A percentile compares a stretch with the other conserved stretches of the same genome.
These are phyloP conservation scores for Cytospora leucostoma DNA, from an alignment of 2,329 filamentous ascomycete species.

Conservation along the genomic window DNA sequence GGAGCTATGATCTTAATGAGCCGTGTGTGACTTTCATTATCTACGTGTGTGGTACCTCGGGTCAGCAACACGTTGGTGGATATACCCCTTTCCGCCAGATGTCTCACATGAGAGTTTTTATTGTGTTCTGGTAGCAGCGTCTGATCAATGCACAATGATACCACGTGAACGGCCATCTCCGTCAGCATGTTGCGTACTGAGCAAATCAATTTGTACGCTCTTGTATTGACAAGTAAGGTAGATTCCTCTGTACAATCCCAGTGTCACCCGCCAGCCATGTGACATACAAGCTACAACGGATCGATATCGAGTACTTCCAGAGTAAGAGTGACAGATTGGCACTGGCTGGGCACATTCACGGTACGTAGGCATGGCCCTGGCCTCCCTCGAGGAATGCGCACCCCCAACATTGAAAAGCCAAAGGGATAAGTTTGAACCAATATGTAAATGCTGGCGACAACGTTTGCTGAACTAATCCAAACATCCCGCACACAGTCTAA, in stretches of 20 bases:
- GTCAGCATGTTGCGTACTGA: neutral
- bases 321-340: too few relatives aligned
- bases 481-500: constrained; percentile 41
- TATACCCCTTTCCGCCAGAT: constrained; percentile 18
- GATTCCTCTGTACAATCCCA: neutral
- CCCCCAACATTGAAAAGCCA: too few relatives aligned
- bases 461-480: neutral
- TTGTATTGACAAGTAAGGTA: neutral
- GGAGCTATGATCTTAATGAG: neutral
- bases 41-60: neutral
- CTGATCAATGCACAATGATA: neutral
- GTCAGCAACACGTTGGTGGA: constrained; percentile 9
- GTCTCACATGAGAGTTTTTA: constrained; percentile 4
- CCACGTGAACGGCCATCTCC: neutral
- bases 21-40: neutral
- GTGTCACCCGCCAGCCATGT: neutral
- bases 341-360: too few relatives aligned
- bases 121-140: neutral
- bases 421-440: neutral
- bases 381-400: neutral
- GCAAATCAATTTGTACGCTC: neutral
- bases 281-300: too few relatives aligned
- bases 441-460: neutral
- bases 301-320: too few relatives aligned
- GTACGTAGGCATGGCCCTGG: too few relatives aligned